Evolutionary conservation across 176 grass and related monocot species (phyloP), one percentile per base, ranked within the genome.

Genomic region (Zea mays): DNA sequence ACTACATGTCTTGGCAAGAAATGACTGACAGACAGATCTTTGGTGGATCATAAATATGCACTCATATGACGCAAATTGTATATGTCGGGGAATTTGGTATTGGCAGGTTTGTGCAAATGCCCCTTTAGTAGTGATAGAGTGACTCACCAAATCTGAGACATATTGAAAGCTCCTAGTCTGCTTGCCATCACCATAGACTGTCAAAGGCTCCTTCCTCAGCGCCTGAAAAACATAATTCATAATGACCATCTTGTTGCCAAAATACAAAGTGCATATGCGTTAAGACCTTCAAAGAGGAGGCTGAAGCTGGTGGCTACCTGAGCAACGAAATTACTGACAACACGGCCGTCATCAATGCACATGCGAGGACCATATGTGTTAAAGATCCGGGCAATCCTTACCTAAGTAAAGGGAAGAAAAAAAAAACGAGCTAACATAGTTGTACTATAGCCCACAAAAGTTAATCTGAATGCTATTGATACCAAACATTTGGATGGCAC

Each of bases 81-180:
- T 3, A 50, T 81, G 17, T 69, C 55, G 47, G 37, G 37, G 8
- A 9, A 45, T 82, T 56, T 48, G 10, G 3, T 71, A 47, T 12
- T 56, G 46, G 35, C 12, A 76, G 16, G 55, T 66, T 14, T 45
- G 5, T 75, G 36, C 60, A 17, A 65, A 50, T 39, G 15, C 49
- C 36, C 14, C 33, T 15, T 52, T 76, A 56, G 3, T 4, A 8
- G 38, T 40, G 8, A 56, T 27, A 70, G 17, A 47, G 47, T 4
- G n/a, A 79, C 76, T 14, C 11, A 97, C 93, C 87, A 97, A 79
- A 88, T 96, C 93, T 13, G 89, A 96, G 33, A 96, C 93, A 35
- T 92, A 96, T 46, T 96, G 93, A 83, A 96, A 96, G 75, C 93
- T 96, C 84, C 93, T 88, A 19, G 93, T 97, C 82, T 97, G 90